Evolutionary conservation across 75 land plant species (phyloP), one percentile per base, ranked within the genome.

Genomic region (Pinus taeda): DNA sequence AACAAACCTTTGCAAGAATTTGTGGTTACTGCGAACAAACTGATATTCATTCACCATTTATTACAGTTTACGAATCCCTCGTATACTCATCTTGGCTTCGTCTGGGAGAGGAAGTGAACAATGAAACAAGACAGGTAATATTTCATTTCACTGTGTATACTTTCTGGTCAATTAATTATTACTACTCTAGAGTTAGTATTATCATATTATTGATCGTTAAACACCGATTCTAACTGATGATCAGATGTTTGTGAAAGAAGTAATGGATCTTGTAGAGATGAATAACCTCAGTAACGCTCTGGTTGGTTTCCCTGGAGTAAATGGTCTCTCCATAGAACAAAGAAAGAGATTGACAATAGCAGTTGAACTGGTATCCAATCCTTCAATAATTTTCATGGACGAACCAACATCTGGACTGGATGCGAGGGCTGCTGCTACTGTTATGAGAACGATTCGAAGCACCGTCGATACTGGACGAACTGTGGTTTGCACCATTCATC

Each of bases 11-110:
- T 81, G 76, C 82, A 8, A 26, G 81, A 15, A 24, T 81, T 57
- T 81, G 22, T 39, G 76, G 77, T 29, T 76, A 73, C 14, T 77
- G 79, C 15, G 79, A 73, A 14, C 76, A 77, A 45, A 72, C 5
- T 5, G 76, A 73, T 36, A 81, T 84, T 4, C 86, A 84, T 61
- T 84, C 86, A 2, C 84, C 86, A 17, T 75, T 63, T 36, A 69
- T 84, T 58, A 81, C 83, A 2, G 79, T 84, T 62, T 62, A 73
- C 7, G 86, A 84, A 65, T 81, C 86, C 24, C 76, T 84, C 5
- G 59, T 84, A 15, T 84, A 84, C 57, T 81, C 83, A 14, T 79
- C 86, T 11, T 84, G 86, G 86, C 79, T 84, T 20, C 84, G 83
- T 18, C 59, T 84, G 9, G 29, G 84, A 12, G 4, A 56, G 8